A percentile compares a stretch with the other conserved stretches of the same genome.
Conservation (phyloP, 371 early-diverging fungal species). For the Actinomortierella wolfii region DNA sequence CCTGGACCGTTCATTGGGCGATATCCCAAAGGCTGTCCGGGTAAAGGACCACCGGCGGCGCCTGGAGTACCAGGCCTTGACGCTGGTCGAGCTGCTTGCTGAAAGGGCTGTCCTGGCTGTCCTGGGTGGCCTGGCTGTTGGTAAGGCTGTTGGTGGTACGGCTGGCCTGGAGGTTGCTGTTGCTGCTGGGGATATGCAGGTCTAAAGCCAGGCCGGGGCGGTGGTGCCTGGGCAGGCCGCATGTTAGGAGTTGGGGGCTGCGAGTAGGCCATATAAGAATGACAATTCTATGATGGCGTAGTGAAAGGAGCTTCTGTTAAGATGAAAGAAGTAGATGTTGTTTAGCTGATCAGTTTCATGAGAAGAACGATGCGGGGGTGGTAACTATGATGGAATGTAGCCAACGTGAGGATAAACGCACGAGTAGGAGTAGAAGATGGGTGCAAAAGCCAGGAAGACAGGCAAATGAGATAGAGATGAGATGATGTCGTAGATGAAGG, state of each 20-base stretch:
- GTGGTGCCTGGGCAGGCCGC: not conserved
- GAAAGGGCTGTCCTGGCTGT: slow-evolving; percentile 1
- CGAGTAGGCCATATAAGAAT: slow-evolving; percentile 3
- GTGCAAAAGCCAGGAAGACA: not conserved
- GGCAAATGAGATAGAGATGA: no score
- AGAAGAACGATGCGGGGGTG: no score
- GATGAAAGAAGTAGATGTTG: no score
- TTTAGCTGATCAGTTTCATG: no score
- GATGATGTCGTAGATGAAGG: no score
- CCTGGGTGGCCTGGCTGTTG: slow-evolving; percentile 12
- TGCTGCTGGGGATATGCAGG: slow-evolving; percentile 3
- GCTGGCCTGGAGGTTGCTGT: slow-evolving; percentile 14
- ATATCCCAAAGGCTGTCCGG: no score
- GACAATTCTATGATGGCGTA: not conserved
- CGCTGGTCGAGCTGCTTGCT: no score
- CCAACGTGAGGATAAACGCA: no score
- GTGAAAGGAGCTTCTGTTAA: not conserved
- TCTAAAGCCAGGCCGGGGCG: not conserved
- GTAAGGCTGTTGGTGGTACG: slow-evolving; percentile 8
- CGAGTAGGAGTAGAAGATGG: not conserved
- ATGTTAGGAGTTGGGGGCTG: slow-evolving; percentile 1
- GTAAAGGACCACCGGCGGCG: no score
- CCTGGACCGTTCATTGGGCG: no score
- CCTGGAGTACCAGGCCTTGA: no score
- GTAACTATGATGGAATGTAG: no score